A percentile compares a stretch with the other conserved stretches of the same genome.
phyloP scores from a whole-genome alignment of 768 basidiomycete genomes.

The Erythrobasidium yunnanense region DNA sequence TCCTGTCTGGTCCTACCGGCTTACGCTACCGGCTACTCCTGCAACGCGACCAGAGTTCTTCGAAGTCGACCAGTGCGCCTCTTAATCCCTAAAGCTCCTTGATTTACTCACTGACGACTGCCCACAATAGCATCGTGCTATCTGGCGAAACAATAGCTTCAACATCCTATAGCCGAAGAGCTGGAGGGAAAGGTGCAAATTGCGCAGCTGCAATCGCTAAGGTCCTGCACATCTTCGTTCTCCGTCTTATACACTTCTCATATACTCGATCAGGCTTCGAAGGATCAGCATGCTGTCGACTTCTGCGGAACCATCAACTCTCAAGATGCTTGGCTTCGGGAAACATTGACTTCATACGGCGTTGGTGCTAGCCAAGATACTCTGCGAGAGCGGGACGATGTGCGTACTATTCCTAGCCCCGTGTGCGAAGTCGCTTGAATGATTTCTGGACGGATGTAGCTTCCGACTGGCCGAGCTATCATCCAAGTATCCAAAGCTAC shows the following conservation, averaged over 20 bases:
- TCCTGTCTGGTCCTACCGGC: too few relatives aligned
- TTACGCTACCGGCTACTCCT: too few relatives aligned
- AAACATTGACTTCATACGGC: slow-evolving; percentile 28
- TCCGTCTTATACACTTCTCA: not conserved
- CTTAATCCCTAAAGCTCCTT: not conserved
- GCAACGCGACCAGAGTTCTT: slow-evolving; percentile 26
- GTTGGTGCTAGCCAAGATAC: slow-evolving; percentile 35
- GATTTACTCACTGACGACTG: not conserved
- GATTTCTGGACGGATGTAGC: slow-evolving; percentile 4
- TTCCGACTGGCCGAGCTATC: slow-evolving; percentile 44
- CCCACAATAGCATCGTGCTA: slow-evolving; percentile 34
- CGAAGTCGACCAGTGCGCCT: slow-evolving; percentile 13
- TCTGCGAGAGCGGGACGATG: slow-evolving; percentile 34
- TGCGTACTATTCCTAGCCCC: too few relatives aligned
- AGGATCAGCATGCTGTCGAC: slow-evolving; percentile 28
- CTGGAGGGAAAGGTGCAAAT: slow-evolving; percentile 47
- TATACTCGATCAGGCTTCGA: slow-evolving; percentile 1
- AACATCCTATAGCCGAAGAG: slow-evolving; percentile 37
- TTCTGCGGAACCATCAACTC: slow-evolving; percentile 41
- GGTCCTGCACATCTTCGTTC: not conserved
- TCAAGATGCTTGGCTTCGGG: slow-evolving; percentile 37
- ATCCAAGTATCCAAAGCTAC: slow-evolving; percentile 43
- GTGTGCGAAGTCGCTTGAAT: not conserved
- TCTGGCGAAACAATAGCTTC: slow-evolving; percentile 46
- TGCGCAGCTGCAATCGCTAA: slow-evolving; percentile 43